Evolutionary conservation across 2,329 filamentous ascomycete species (phyloP).

Genomic region (Cryphonectria naterciae): DNA sequence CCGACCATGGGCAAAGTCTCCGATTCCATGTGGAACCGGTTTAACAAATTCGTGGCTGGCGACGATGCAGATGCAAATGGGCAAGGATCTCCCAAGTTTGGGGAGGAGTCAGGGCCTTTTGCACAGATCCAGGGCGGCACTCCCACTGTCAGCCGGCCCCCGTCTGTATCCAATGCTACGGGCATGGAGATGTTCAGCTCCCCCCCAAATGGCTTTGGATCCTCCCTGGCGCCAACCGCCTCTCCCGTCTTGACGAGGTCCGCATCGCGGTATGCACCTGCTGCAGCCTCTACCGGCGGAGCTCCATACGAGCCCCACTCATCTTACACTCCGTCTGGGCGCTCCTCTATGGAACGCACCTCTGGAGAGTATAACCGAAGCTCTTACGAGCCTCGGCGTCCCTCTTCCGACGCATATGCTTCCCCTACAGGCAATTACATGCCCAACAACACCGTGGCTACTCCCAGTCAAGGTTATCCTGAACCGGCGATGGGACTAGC

Average conservation of each 20-base stretch:
- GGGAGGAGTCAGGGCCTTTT: constrained; percentile 76
- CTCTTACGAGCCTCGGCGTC: constrained; percentile 48
- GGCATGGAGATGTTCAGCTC: constrained; percentile 77
- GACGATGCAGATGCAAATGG: constrained; percentile 75
- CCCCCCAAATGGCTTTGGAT: constrained; percentile 38
- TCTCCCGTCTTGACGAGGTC: constrained; percentile 48
- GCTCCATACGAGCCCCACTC: constrained; percentile 36
- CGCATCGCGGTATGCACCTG: constrained; percentile 56
- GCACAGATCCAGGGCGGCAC: constrained; percentile 77
- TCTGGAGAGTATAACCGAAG: constrained; percentile 47
- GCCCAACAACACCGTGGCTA: constrained; percentile 37
- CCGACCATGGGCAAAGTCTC: constrained; percentile 96
- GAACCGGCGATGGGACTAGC: constrained; percentile 31
- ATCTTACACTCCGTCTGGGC: constrained; percentile 39
- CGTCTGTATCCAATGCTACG: constrained; percentile 65
- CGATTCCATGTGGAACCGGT: constrained; percentile 85
- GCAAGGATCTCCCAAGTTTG: constrained; percentile 59
- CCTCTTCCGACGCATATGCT: constrained; percentile 44
- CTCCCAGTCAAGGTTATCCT: constrained; percentile 40
- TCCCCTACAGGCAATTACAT: constrained; percentile 40
- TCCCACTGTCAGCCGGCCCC: constrained; percentile 73
- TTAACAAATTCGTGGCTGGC: constrained; percentile 95
- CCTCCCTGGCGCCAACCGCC: constrained; percentile 38
- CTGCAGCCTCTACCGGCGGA: constrained; percentile 34
- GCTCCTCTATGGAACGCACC: constrained; percentile 50